Evolutionary conservation across 78 protist genomes (phyloP), one percentile per base, ranked within the genome.

Genomic region (Planoprotostelium fungivorum): DNA sequence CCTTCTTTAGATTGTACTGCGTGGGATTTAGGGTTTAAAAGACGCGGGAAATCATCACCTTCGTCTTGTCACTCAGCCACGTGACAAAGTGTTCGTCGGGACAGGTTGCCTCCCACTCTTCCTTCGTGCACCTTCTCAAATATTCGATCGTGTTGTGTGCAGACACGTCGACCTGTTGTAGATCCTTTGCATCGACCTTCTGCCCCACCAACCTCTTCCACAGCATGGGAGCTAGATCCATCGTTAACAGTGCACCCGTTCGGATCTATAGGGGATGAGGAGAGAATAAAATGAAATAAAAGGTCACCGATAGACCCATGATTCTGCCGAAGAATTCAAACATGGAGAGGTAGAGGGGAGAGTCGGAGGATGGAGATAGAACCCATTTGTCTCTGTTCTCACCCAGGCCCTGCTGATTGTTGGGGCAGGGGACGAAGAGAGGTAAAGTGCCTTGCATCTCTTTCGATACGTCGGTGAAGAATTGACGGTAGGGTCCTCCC

Each of bases 401-500:
- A 28, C 89, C 89, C 36, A 1, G 29, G 28, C 36, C 9, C 1
- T n/a, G 16, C 34, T 89, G 91, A 0, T 87, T 39, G 37, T 36
- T 85, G 36, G 91, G 88, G 51, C 88, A 36, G 29, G 87, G 87
- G 36, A 84, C 1, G 83, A 90, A 84, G 84, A 84, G 87, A 36
- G 84, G 86, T 0, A 5, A 9, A 36, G 35, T 0, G 84, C 73
- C 38, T 36, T 88, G 84, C 87, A 90, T 10, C 5, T 90, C 91
- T 28, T 36, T 5, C 1, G 91, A 86, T 83, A 90, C 16, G 1
- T 90, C 91, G 35, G 88, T 84, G 83, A 84, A 90, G 51, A 90
- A n/a, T 34, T 90, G 91, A 5, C 91, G 87, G 88, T 90, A 90
- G 29, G 91, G 91, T 10, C 91, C 91, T 31, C 91, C 88, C 85